Base-by-base conservation (phyloP, 345 rosid genomes). In the Eucalyptus curtisii region DNA sequence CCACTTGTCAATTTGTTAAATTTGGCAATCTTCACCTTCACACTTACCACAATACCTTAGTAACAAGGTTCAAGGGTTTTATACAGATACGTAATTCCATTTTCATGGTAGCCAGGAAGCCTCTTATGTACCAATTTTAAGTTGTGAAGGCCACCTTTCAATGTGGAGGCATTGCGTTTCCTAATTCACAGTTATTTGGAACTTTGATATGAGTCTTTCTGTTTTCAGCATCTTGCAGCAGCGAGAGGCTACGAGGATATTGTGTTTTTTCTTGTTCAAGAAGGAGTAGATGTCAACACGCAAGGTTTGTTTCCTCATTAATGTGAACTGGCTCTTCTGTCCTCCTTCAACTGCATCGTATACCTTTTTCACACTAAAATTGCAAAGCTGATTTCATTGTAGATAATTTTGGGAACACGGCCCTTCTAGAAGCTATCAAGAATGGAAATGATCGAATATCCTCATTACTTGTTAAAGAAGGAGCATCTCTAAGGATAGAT, bases 351-450 rank as follows among this genome's bases (percentile, higher is more conserved):
- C n/a, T 45, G 40, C 14, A 47, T 66, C 16, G 3, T 40, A 47
- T 45, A 17, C 19, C 81, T 49, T 25, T 82, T 33, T 31, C 82
- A 85, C 61, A 42, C 31, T 50, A 88, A 20, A 14, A 12, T 82
- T 86, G 24, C 48, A 64, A 66, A 13, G 66, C 33, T 66, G 80
- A 88, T 45, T 12, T 86, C 22, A 31, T 87, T 55, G 85, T 55
- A 97, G 99, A 98, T 93, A 95, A 96, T 89, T 97, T 97, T 59
- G 99, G 99, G 90, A 95, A 94, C 89, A 92, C 99, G 3, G 97
- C 99, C 57, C 94, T 97, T 88, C 90, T 96, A 44, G 99, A 98
- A 92, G 98, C 99, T n/a, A 92, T 95, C 89, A 98, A 93, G 90
- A 91, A 92, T 88, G 99, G 98, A 49, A 93, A 96, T 4, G 97